Percentiles rank a stretch among this genome's conserved stretches.
Evolutionary conservation across 2,329 filamentous ascomycete species (phyloP).

Genomic region (Botrytis porri): DNA sequence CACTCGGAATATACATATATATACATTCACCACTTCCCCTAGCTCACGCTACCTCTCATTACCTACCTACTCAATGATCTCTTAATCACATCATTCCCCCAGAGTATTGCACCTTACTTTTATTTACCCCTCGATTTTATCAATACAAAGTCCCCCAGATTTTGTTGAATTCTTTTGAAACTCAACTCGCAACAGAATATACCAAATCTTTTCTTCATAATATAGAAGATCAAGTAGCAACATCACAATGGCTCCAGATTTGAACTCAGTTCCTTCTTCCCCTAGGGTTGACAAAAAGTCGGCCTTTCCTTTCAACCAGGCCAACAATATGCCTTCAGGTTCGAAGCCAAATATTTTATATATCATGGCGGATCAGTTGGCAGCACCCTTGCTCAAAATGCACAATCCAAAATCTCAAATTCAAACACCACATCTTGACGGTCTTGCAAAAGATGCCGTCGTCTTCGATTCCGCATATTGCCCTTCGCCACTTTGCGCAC

Average conservation of each 20-base stretch:
- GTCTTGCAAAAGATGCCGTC: slow-evolving; percentile 74
- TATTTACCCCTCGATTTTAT: background rate
- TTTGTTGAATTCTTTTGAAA: background rate
- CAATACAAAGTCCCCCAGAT: background rate
- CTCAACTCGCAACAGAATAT: background rate
- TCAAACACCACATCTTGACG: slow-evolving; percentile 86
- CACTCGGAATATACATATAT: background rate
- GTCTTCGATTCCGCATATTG: slow-evolving; percentile 95
- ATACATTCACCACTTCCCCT: background rate
- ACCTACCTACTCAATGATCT: background rate
- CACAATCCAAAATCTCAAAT: slow-evolving; percentile 87
- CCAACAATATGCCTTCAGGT: slow-evolving; percentile 25
- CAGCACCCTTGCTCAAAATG: slow-evolving; percentile 86
- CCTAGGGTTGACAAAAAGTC: slow-evolving; percentile 37
- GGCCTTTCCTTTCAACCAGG: slow-evolving; percentile 33
- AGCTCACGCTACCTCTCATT: background rate
- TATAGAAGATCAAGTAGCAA: background rate
- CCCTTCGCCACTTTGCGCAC: slow-evolving; percentile 87
- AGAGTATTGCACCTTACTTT: slow-evolving; percentile 5
- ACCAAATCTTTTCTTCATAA: background rate
- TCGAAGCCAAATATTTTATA: slow-evolving; percentile 74
- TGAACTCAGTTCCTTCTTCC: slow-evolving; percentile 66
- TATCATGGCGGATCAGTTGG: slow-evolving; percentile 96
- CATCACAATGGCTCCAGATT: slow-evolving; percentile 63
- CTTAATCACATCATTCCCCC: slow-evolving; percentile 15